Base-by-base conservation (phyloP, 495 filamentous ascomycete species). In the Haplographium delicatum region DNA sequence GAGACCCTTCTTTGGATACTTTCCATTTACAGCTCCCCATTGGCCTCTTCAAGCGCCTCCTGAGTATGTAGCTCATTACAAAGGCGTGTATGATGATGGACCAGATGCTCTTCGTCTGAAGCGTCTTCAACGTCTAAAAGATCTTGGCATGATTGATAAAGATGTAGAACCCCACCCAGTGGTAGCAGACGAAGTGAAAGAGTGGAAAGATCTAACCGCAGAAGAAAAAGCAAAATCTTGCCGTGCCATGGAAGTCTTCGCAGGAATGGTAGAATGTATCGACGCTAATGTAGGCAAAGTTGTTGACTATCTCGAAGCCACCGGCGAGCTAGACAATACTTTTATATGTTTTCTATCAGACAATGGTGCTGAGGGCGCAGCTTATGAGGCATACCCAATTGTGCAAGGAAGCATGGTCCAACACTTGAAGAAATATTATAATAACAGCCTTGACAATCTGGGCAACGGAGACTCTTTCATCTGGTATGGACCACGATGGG, bases 401-500 rank as follows among this genome's bases (percentile, higher is more conserved):
- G 64, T 72, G 46, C 60, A 68, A 20, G 63, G 68, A 11, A 68
- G 64, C 5, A 69, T 77, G 27, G 68, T 79, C 56, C 69, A 72
- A 13, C 72, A 76, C 37, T 62, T 84, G 7, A 64, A 78, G 50
- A 79, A 81, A 58, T 82, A 82, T 65, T 83, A 81, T 56, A 68
- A 82, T 62, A 85, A 83, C 65, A 72, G 66, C 34, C 64, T 82
- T 20, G 78, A 81, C 9, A 85, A 84, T 47, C 71, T 84, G 19
- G 81, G 80, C 10, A 74, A 75, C 53, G 70, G 67, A 33, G 74
- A 82, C 64, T 76, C 71, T 1, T 84, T 83, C 63, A 76, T 83
- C 57, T 83, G 80, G 80, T 83, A 84, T 51, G 80, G 81, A 7
- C 78, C 77, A 11, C 74, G 77, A 42, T 82, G 81, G 80, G 80